Conservation (phyloP, 2,329 filamentous ascomycete genomes). For the Xylaria sp. region DNA sequence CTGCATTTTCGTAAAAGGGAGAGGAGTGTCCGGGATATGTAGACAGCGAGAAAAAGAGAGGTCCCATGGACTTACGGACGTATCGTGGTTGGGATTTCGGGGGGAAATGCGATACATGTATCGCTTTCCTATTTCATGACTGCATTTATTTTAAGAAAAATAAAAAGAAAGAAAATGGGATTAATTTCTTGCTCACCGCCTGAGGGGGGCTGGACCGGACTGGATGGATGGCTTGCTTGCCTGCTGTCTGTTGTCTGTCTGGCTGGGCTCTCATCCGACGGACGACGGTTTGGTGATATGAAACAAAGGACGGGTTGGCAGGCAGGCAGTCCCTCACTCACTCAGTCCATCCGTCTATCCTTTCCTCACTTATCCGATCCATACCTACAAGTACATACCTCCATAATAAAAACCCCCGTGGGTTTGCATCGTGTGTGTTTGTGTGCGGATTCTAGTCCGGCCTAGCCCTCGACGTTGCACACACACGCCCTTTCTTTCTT, state of each 20-base stretch:
- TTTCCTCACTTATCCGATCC: neutral
- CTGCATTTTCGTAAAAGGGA: too few species aligned
- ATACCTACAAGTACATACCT: neutral
- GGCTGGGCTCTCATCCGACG: neutral
- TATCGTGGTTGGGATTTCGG: too few species aligned
- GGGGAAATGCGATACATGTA: too few species aligned
- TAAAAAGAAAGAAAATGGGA: neutral
- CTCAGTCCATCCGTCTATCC: too few species aligned
- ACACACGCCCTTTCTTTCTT: neutral
- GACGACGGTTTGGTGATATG: neutral
- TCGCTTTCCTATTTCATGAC: too few species aligned
- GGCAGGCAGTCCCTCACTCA: neutral
- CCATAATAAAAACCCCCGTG: neutral
- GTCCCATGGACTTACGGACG: too few species aligned
- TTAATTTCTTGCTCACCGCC: conserved; percentile 6
- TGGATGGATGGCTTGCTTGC: too few species aligned
- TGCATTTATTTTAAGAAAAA: neutral
- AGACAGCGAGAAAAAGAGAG: too few species aligned
- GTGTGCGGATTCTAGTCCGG: conserved; percentile 6
- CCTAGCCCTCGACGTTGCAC: conserved; percentile 7
- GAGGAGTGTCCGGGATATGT: too few species aligned
- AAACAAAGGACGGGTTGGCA: neutral
- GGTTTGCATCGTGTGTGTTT: neutral
- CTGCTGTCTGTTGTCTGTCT: too few species aligned
- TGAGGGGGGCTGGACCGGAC: neutral